These are phyloP conservation scores for Podospora comata DNA, from an alignment of 495 filamentous ascomycete genomes.

Conservation along the genomic window DNA sequence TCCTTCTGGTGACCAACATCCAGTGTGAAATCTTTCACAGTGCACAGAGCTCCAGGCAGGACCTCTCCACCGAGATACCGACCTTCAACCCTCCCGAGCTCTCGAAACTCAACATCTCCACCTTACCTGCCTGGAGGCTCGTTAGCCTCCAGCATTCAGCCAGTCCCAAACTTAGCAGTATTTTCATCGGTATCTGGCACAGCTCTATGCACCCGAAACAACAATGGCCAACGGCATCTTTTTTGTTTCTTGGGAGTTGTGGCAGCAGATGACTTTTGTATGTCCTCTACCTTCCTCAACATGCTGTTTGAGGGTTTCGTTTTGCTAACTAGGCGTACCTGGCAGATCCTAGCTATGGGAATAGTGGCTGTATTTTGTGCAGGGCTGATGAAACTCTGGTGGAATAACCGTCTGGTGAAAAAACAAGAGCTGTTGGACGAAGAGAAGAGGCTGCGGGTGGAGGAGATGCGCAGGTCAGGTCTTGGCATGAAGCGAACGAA, in stretches of 20 bases:
- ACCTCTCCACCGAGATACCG: neutral
- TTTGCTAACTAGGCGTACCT: constrained; percentile 22
- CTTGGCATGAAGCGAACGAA: constrained; percentile 44
- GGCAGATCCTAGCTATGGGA: constrained; percentile 44
- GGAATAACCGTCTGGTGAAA: constrained; percentile 60
- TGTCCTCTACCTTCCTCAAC: constrained; percentile 35
- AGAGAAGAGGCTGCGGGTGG: constrained; percentile 56
- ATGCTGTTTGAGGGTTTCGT: neutral
- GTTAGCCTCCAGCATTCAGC: constrained; percentile 8
- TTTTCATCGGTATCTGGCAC: constrained; percentile 14
- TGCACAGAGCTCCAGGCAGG: neutral
- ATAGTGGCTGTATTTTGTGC: constrained; percentile 52
- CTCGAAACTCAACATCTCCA: neutral
- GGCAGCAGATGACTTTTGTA: constrained; percentile 92
- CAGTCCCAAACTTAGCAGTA: constrained; percentile 4
- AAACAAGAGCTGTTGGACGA: constrained; percentile 65
- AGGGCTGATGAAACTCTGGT: constrained; percentile 56
- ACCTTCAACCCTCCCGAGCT: neutral
- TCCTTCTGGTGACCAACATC: neutral
- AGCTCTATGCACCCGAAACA: neutral
- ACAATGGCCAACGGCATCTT: constrained; percentile 48
- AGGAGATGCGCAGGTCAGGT: constrained; percentile 52
- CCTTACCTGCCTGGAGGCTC: neutral
- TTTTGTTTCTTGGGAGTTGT: constrained; percentile 75
- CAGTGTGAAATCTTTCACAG: neutral